Percentiles rank a stretch among this genome's conserved stretches.
phyloP scores from a whole-genome alignment of 2,329 filamentous ascomycete genomes.

The Phaeosphaeria sp. region DNA sequence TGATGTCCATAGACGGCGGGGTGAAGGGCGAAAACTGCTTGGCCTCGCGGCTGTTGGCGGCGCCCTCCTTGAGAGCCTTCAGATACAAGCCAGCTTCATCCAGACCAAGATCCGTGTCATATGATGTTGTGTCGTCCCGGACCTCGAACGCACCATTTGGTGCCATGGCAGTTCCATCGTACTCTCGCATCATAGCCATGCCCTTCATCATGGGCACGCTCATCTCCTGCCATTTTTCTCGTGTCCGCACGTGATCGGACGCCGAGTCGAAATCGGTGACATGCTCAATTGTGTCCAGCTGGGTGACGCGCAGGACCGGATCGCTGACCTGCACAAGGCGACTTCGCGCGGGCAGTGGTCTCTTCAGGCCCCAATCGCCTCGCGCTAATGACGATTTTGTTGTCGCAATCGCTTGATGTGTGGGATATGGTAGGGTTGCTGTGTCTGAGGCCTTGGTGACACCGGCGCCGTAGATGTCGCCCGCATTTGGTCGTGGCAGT shows the following conservation, averaged over 20 bases:
- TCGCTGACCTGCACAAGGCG: constrained; percentile 69
- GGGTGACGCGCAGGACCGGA: constrained; percentile 77
- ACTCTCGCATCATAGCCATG: constrained; percentile 25
- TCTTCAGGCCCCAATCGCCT: constrained; percentile 94
- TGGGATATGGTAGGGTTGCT: constrained; percentile 80
- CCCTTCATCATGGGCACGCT: constrained; percentile 69
- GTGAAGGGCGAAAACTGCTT: constrained; percentile 31
- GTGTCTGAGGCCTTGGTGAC: constrained; percentile 65
- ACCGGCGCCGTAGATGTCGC: constrained; percentile 55
- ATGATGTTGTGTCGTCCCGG: constrained; percentile 41
- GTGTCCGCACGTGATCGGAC: constrained; percentile 78
- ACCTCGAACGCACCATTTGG: constrained; percentile 41
- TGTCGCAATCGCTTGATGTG: constrained; percentile 81
- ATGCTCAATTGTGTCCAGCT: constrained; percentile 84
- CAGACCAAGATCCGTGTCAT: constrained; percentile 31
- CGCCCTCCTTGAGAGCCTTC: constrained; percentile 31
- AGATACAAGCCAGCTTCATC: constrained; percentile 36
- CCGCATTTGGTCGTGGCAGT: constrained; percentile 66
- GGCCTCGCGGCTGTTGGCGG: constrained; percentile 16
- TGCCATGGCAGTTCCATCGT: constrained; percentile 14
- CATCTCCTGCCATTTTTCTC: constrained; percentile 87
- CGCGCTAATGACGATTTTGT: constrained; percentile 73
- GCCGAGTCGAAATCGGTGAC: constrained; percentile 89
- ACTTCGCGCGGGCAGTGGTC: constrained; percentile 77
- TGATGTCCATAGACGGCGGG: constrained; percentile 28